A percentile compares a stretch with the other conserved stretches of the same genome.
phyloP scores from a whole-genome alignment of 768 basidiomycete species.

The Hypholoma sublateritium region DNA sequence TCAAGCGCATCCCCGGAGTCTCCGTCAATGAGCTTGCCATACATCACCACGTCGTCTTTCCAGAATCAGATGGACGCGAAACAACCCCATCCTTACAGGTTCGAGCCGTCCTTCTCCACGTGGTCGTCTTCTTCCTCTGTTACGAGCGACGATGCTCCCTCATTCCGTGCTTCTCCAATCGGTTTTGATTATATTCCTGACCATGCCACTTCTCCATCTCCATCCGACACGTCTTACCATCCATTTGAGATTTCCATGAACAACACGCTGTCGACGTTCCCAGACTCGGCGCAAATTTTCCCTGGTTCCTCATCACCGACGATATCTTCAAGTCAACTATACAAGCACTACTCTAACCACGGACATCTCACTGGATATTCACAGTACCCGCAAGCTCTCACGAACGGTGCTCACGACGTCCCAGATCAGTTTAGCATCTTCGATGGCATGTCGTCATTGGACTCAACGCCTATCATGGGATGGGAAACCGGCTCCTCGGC shows the following conservation, averaged over 20 bases:
- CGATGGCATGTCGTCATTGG: slow-evolving; percentile 23
- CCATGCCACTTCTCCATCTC: slow-evolving; percentile 25
- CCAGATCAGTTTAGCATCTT: slow-evolving; percentile 33
- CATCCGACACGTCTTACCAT: slow-evolving; percentile 28
- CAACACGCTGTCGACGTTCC: slow-evolving; percentile 28
- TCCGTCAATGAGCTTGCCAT: slow-evolving; percentile 23
- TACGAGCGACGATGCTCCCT: slow-evolving; percentile 28
- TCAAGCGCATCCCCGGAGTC: slow-evolving; percentile 40
- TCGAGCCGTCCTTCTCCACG: slow-evolving; percentile 22
- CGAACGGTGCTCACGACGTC: slow-evolving; percentile 27
- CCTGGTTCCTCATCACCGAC: slow-evolving; percentile 15
- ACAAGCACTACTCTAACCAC: slow-evolving; percentile 18
- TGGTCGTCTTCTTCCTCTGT: slow-evolving; percentile 34
- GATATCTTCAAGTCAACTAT: slow-evolving; percentile 11
- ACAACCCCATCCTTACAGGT: slow-evolving; percentile 22
- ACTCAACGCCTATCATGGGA: slow-evolving; percentile 27
- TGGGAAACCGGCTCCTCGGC: slow-evolving; percentile 27
- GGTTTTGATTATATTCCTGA: slow-evolving; percentile 22
- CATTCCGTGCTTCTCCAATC: slow-evolving; percentile 27
- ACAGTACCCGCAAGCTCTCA: slow-evolving; percentile 23
- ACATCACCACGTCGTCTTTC: slow-evolving; percentile 22
- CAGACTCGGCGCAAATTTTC: slow-evolving; percentile 28
- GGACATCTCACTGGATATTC: slow-evolving; percentile 22
- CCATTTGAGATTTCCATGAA: slow-evolving; percentile 34
- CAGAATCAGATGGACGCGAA: slow-evolving; percentile 17